A percentile compares a stretch with the other conserved stretches of the same genome.
These are phyloP conservation scores for Trypanosoma conorhini DNA, from an alignment of 208 protist species.

Conservation along the genomic window DNA sequence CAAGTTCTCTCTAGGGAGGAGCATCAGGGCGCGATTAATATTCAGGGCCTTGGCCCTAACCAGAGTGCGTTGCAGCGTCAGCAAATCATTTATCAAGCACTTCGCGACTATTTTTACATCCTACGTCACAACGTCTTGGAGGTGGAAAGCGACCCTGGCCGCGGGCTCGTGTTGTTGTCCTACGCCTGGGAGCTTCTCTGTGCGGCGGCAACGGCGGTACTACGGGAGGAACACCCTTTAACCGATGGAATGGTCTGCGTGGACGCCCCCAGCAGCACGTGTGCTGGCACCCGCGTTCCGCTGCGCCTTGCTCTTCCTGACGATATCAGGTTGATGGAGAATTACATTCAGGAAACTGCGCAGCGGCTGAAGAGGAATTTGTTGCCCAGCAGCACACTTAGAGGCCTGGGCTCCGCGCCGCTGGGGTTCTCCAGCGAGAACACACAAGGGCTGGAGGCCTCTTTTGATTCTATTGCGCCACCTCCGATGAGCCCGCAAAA, in stretches of 20 bases:
- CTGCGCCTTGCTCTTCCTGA: slow-evolving; percentile 3
- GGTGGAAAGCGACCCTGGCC: slow-evolving; percentile 19
- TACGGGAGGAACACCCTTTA: slow-evolving; percentile 5
- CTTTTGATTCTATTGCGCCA: not conserved
- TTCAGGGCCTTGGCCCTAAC: not conserved
- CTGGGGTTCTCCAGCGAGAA: slow-evolving; percentile 11
- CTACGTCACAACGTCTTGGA: slow-evolving; percentile 26
- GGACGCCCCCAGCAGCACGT: not conserved
- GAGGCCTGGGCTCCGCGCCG: not conserved
- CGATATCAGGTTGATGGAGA: slow-evolving; percentile 20
- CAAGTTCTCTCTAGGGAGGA: slow-evolving; percentile 3
- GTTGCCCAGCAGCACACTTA: not conserved
- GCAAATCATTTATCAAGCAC: slow-evolving; percentile 18
- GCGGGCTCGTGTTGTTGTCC: slow-evolving; percentile 20
- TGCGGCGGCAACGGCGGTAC: slow-evolving; percentile 1
- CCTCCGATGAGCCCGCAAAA: not conserved
- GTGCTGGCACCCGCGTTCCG: not conserved
- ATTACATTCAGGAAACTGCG: slow-evolving; percentile 27
- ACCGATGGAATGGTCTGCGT: not conserved
- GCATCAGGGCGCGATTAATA: not conserved
- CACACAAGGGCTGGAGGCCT: not conserved
- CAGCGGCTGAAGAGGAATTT: slow-evolving; percentile 13
- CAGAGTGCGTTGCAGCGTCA: slow-evolving; percentile 1
- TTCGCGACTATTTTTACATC: slow-evolving; percentile 25
- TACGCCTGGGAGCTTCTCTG: slow-evolving; percentile 27